Conservation (phyloP, 345 rosid species). For the Lagerstroemia speciosa region DNA sequence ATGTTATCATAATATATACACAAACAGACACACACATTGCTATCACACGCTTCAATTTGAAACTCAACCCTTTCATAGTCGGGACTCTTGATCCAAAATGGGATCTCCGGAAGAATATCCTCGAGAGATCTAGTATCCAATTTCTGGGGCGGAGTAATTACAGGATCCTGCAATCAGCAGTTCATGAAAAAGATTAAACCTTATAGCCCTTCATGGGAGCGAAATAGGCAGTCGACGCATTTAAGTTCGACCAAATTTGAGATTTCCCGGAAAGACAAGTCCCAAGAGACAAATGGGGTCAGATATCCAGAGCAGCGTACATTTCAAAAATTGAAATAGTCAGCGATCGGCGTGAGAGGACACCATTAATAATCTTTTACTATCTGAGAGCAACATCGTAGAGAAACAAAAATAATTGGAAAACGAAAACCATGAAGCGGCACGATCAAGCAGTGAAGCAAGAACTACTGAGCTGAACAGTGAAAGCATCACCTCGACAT, state of each 20-base stretch:
- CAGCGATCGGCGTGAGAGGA: no score
- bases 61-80: constrained; percentile 33
- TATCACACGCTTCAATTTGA: neutral
- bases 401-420: no score
- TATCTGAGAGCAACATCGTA: no score
- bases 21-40: neutral
- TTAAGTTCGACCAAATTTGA: neutral
- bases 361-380: no score
- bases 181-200: neutral
- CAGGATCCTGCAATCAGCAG: constrained; percentile 25
- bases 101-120: constrained; percentile 33
- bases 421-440: neutral
- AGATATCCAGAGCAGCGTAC: neutral
- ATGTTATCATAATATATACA: neutral
- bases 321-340: neutral
- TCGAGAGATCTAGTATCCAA: constrained; percentile 22
- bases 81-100: constrained; percentile 47
- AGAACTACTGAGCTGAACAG: neutral
- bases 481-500: constrained; percentile 7
- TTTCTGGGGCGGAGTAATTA: constrained; percentile 19
- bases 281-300: neutral
- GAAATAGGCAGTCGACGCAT: neutral
- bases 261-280: neutral
- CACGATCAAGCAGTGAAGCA: neutral
- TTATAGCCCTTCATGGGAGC: neutral